Percentiles rank a stretch among this genome's conserved stretches.
phyloP scores from a whole-genome alignment of 345 rosid species.

The Camelina hispida region DNA sequence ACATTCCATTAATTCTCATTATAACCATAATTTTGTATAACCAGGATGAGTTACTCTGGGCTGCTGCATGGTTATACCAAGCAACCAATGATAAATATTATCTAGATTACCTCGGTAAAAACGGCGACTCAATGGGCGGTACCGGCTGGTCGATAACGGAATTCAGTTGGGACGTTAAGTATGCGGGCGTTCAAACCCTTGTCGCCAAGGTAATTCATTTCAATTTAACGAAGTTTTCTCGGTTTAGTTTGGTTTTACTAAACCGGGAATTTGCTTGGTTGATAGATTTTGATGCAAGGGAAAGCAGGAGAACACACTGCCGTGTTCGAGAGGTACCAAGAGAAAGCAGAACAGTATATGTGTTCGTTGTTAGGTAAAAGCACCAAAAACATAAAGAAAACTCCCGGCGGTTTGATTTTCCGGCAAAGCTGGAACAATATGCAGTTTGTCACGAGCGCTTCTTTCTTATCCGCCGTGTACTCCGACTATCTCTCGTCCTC shows the following conservation, averaged over 20 bases:
- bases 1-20: neutral
- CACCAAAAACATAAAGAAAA: slow-evolving; percentile 59
- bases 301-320: slow-evolving; percentile 60
- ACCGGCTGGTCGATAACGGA: slow-evolving; percentile 87
- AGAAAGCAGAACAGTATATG: slow-evolving; percentile 86
- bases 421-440: slow-evolving; percentile 92
- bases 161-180: slow-evolving; percentile 94
- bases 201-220: slow-evolving; percentile 71
- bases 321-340: slow-evolving; percentile 71
- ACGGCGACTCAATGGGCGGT: slow-evolving; percentile 85
- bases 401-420: slow-evolving; percentile 91
- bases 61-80: slow-evolving; percentile 86
- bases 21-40: neutral
- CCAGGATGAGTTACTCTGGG: slow-evolving; percentile 94
- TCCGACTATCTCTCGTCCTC: slow-evolving; percentile 77
- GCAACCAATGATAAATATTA: slow-evolving; percentile 75
- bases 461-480: slow-evolving; percentile 73
- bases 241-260: slow-evolving; percentile 12
- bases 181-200: slow-evolving; percentile 87
- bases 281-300: slow-evolving; percentile 88
- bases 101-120: slow-evolving; percentile 79
- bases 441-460: slow-evolving; percentile 87
- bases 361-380: slow-evolving; percentile 85
- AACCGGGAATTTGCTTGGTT: neutral
- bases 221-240: neutral